These are phyloP conservation scores for Gracilaria caudata DNA, from an alignment of 23 red algal species.

Conservation along the genomic window DNA sequence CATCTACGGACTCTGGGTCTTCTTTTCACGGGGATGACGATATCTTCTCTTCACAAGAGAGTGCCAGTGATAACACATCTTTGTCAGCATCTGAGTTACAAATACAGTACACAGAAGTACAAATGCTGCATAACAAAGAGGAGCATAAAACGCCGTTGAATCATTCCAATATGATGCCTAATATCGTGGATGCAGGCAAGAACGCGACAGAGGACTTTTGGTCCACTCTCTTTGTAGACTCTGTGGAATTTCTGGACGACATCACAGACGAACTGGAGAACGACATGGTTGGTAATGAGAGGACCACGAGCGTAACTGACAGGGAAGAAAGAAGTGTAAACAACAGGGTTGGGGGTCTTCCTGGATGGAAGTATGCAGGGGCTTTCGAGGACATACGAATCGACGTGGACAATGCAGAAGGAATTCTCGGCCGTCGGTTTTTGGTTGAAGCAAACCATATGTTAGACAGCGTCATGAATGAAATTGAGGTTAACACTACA, in stretches of 20 bases:
- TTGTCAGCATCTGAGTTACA: too few relatives aligned
- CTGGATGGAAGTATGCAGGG: constrained; percentile 36
- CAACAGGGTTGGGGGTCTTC: constrained; percentile 12
- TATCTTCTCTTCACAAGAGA: too few relatives aligned
- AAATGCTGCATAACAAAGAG: too few relatives aligned
- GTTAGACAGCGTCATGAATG: constrained; percentile 6
- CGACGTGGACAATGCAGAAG: constrained; percentile 26
- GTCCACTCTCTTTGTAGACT: constrained; percentile 28
- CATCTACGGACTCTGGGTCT: too few relatives aligned
- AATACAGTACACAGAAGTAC: too few relatives aligned
- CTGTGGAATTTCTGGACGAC: constrained; percentile 15
- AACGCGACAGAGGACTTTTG: constrained; percentile 22
- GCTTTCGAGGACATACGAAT: constrained; percentile 45
- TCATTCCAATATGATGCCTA: constrained; percentile 10
- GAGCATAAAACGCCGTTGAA: too few relatives aligned
- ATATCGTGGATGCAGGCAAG: neutral
- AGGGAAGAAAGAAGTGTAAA: neutral
- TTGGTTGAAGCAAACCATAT: constrained; percentile 8
- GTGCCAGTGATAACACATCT: too few relatives aligned
- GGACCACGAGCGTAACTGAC: constrained; percentile 6
- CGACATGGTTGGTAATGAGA: neutral
- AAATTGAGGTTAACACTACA: constrained; percentile 11
- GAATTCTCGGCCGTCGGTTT: constrained; percentile 10
- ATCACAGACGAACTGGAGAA: neutral
- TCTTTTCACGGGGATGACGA: too few relatives aligned